A percentile compares a stretch with the other conserved stretches of the same genome.
phyloP scores from a whole-genome alignment of 1,139 yeast genomes.

The Zygosaccharomyces sapae region DNA sequence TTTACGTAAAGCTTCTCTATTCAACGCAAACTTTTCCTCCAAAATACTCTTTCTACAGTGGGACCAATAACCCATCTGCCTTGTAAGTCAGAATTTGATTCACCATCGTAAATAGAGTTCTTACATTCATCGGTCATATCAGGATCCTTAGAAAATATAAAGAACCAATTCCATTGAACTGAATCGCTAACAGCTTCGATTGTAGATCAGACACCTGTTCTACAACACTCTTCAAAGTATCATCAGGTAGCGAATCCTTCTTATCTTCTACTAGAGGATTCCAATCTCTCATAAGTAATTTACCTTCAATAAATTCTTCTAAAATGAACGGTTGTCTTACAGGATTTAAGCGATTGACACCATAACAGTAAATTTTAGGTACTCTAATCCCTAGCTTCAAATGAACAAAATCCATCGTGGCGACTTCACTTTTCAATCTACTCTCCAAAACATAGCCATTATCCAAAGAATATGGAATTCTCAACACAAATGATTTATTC shows the following conservation, averaged over 20 bases:
- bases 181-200: constrained; percentile 45
- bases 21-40: constrained; percentile 59
- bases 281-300: constrained; percentile 84
- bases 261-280: constrained; percentile 65
- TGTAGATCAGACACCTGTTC: constrained; percentile 62
- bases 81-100: constrained; percentile 48
- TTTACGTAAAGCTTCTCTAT: constrained; percentile 39
- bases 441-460: constrained; percentile 59
- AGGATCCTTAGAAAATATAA: constrained; percentile 51
- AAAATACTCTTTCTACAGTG: constrained; percentile 72
- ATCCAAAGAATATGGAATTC: constrained; percentile 79
- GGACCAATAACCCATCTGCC: constrained; percentile 90
- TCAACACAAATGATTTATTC: constrained; percentile 60
- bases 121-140: constrained; percentile 36
- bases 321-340: constrained; percentile 71
- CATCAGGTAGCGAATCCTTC: constrained; percentile 40
- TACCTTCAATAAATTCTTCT: constrained; percentile 76
- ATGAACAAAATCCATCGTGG: constrained; percentile 77
- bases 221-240: constrained; percentile 51
- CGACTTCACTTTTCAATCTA: constrained; percentile 83
- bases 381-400: constrained; percentile 48
- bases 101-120: constrained; percentile 62
- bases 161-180: constrained; percentile 75
- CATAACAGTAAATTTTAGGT: constrained; percentile 75
- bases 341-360: constrained; percentile 56